Evolutionary conservation across 148 eudicot genomes (phyloP).

Genomic region (Polygonum aviculare): DNA sequence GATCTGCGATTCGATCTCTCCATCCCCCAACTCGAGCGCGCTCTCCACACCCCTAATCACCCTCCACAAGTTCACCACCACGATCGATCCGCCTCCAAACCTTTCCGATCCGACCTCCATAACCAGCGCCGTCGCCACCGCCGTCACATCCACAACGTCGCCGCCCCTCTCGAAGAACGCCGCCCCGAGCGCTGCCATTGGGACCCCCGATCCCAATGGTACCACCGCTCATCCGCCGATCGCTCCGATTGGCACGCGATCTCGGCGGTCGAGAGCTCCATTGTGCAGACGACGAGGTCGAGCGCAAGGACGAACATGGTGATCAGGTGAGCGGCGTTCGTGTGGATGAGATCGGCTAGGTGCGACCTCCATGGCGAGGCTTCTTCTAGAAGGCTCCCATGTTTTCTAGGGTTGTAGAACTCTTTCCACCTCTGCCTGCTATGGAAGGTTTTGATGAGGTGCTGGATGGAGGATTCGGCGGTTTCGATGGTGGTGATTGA

Average conservation of each 20-base stretch:
- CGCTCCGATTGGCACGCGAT: neutral
- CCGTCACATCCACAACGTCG: slow-evolving; percentile 32
- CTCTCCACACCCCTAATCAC: slow-evolving; percentile 42
- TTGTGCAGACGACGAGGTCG: slow-evolving; percentile 16
- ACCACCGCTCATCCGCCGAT: slow-evolving; percentile 19
- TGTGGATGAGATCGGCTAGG: slow-evolving; percentile 26
- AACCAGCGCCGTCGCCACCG: slow-evolving; percentile 29
- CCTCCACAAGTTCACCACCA: slow-evolving; percentile 45
- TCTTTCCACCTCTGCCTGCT: slow-evolving; percentile 19
- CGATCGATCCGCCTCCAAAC: slow-evolving; percentile 35
- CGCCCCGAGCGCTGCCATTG: slow-evolving; percentile 24
- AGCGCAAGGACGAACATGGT: slow-evolving; percentile 27
- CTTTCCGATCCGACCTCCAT: slow-evolving; percentile 26
- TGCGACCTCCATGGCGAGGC: slow-evolving; percentile 21
- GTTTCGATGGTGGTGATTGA: neutral
- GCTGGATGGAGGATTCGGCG: slow-evolving; percentile 19
- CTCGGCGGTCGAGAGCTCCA: slow-evolving; percentile 19
- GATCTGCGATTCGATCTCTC: slow-evolving; percentile 36
- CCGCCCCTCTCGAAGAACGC: slow-evolving; percentile 29
- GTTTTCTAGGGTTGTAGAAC: slow-evolving; percentile 5
- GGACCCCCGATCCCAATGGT: slow-evolving; percentile 25
- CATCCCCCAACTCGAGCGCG: slow-evolving; percentile 43
- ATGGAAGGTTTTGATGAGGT: slow-evolving; percentile 23
- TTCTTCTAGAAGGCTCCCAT: neutral
- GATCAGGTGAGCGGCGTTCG: slow-evolving; percentile 23